Conservation (phyloP, 441 rosid genomes). For the Pelargonium myrrhifolium region DNA sequence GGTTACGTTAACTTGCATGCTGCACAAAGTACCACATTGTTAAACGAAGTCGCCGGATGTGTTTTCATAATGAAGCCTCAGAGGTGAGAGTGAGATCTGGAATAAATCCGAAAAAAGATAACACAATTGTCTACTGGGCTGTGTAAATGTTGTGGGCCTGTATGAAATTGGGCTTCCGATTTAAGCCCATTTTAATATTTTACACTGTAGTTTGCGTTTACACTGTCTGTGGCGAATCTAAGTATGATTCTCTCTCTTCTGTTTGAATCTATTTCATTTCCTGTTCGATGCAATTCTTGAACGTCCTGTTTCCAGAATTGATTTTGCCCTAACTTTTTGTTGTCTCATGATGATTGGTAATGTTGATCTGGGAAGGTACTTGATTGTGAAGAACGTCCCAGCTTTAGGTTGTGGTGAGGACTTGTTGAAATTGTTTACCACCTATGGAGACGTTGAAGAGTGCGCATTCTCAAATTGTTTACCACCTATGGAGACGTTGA, state of each 20-base stretch:
- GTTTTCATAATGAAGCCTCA: too few species aligned
- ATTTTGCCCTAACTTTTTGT: neutral
- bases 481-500: too few species aligned
- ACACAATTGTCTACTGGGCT: too few species aligned
- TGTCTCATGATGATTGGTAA: neutral
- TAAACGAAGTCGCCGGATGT: too few species aligned
- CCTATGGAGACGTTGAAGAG: slow-evolving; percentile 84
- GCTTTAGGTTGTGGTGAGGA: slow-evolving; percentile 84
- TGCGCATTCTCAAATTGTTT: slow-evolving; percentile 16
- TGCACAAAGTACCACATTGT: too few species aligned
- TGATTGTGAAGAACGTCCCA: slow-evolving; percentile 70
- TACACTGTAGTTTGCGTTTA: slow-evolving; percentile 72
- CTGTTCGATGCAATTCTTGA: neutral
- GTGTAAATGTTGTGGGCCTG: too few species aligned
- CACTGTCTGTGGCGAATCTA: slow-evolving; percentile 81
- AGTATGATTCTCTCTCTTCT: slow-evolving; percentile 26
- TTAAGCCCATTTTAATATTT: too few species aligned
- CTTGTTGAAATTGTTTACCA: slow-evolving; percentile 50
- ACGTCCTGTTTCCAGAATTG: neutral
- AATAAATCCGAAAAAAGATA: too few species aligned
- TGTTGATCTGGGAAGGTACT: slow-evolving; percentile 37
- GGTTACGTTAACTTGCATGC: too few species aligned
- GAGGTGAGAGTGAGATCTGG: too few species aligned
- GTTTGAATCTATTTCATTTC: neutral
- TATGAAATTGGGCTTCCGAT: too few species aligned